Conservation (phyloP, 192 early-diverging fungal genomes). For the Podila horticola region DNA sequence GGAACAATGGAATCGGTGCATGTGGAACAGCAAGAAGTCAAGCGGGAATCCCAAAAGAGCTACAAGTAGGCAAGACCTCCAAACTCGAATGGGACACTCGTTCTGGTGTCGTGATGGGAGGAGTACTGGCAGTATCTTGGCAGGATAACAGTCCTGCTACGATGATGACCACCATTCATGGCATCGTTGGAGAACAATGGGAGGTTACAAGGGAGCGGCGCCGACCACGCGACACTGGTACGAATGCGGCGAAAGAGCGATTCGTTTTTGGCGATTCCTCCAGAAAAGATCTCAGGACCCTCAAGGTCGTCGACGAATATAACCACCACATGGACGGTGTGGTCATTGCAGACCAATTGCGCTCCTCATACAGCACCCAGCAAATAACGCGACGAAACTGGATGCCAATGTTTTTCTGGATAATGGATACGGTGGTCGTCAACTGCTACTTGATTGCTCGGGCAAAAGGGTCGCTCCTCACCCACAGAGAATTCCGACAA, state of each 20-base stretch:
- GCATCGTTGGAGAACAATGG: constrained; percentile 22
- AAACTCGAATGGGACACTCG: constrained; percentile 26
- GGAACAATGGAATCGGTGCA: constrained; percentile 16
- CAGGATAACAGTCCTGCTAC: constrained; percentile 26
- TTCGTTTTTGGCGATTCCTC: constrained; percentile 16
- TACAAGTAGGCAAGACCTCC: constrained; percentile 23
- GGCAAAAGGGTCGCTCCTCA: constrained; percentile 9
- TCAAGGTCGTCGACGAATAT: constrained; percentile 31
- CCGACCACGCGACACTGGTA: constrained; percentile 21
- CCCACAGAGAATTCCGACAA: constrained; percentile 13
- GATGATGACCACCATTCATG: constrained; percentile 27
- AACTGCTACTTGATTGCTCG: constrained; percentile 13
- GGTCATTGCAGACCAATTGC: constrained; percentile 35
- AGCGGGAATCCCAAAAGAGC: constrained; percentile 18
- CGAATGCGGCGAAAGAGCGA: constrained; percentile 17
- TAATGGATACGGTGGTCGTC: constrained; percentile 22
- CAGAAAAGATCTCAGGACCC: constrained; percentile 20
- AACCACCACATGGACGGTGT: constrained; percentile 36
- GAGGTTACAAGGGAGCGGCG: constrained; percentile 1
- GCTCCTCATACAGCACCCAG: constrained; percentile 27
- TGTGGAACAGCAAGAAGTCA: constrained; percentile 26
- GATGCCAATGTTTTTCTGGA: constrained; percentile 40
- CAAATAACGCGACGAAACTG: constrained; percentile 25
- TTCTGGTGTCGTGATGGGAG: constrained; percentile 9
- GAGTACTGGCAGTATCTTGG: neutral